phyloP scores from a whole-genome alignment of 129 eudicot species.

The Kitagawia praeruptora region DNA sequence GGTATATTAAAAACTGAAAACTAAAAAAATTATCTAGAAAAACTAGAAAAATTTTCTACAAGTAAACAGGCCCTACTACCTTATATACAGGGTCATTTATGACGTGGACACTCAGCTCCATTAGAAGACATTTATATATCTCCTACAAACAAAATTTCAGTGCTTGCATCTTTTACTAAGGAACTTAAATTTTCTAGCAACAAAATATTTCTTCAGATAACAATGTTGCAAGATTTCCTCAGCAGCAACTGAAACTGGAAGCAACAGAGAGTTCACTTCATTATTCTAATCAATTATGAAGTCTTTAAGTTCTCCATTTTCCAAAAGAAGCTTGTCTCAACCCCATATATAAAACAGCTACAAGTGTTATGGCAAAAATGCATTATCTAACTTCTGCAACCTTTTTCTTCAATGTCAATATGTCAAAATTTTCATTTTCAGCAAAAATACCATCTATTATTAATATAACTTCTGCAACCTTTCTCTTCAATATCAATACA shows the following conservation, averaged over 20 bases:
- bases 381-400: constrained; percentile 38
- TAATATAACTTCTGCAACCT: constrained; percentile 52
- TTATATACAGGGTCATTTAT: no score
- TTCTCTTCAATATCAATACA: constrained; percentile 30
- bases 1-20: constrained; percentile 11
- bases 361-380: constrained; percentile 18
- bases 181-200: constrained; percentile 22
- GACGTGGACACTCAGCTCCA: no score
- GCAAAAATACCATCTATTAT: constrained; percentile 51
- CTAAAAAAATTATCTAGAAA: no score
- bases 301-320: constrained; percentile 50
- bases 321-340: constrained; percentile 42
- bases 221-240: constrained; percentile 29
- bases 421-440: constrained; percentile 33
- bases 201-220: constrained; percentile 26
- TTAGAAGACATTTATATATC: constrained; percentile 39
- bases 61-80: not conserved
- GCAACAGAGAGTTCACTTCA: constrained; percentile 39
- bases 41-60: no score
- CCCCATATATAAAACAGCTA: constrained; percentile 19
- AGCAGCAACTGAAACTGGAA: constrained; percentile 33
- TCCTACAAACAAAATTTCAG: constrained; percentile 45
- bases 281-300: constrained; percentile 30
- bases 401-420: constrained; percentile 52
- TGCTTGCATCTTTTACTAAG: constrained; percentile 28